These are phyloP conservation scores for Eucalyptus melliodora DNA, from an alignment of 345 rosid genomes.

Conservation along the genomic window DNA sequence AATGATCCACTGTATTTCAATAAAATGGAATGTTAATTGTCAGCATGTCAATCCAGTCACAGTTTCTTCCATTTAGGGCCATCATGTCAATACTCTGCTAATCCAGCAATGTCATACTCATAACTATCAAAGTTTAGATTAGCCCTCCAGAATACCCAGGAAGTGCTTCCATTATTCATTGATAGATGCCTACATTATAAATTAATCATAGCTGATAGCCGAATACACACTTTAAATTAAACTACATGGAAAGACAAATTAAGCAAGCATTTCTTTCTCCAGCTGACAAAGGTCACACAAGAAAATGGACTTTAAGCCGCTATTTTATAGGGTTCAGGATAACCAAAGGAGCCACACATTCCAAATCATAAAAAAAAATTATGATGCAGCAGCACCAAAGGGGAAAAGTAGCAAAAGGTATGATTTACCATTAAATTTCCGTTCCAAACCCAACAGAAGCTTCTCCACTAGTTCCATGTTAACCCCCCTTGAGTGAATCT, in stretches of 20 bases:
- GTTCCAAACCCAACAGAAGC: conserved; percentile 51
- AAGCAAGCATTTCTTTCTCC: neutral
- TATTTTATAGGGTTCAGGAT: neutral
- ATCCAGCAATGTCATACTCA: neutral
- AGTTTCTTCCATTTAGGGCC: neutral
- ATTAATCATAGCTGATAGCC: neutral
- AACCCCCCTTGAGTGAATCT: conserved; percentile 83
- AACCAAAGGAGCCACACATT: neutral
- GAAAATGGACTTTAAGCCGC: neutral
- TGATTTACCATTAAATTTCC: conserved; percentile 48
- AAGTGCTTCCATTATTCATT: neutral
- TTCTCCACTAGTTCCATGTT: conserved; percentile 66
- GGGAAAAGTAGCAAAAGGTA: neutral
- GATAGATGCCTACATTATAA: neutral
- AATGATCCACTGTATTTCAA: neutral
- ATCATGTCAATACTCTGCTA: neutral
- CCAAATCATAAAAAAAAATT: neutral
- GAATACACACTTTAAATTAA: neutral
- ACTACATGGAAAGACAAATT: neutral
- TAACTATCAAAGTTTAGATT: neutral
- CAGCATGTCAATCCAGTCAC: neutral
- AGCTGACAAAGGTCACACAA: neutral
- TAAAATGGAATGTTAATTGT: neutral
- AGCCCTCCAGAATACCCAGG: neutral
- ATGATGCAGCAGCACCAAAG: neutral